Evolutionary conservation across 2,329 filamentous ascomycete species (phyloP).

Genomic region (Alternaria novae-zelandiae): DNA sequence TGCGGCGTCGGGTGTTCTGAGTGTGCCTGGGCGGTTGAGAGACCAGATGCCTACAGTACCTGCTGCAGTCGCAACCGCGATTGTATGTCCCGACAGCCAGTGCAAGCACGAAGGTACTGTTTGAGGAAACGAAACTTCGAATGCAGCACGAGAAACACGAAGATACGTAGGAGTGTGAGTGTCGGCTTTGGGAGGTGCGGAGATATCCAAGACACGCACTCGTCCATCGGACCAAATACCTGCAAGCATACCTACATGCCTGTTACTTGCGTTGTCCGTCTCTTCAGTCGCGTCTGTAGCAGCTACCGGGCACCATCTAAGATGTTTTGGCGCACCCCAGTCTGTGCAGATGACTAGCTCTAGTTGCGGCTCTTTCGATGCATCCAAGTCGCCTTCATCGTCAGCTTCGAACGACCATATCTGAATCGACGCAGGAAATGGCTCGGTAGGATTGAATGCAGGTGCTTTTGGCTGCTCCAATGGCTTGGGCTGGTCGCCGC

Average conservation of each 20-base stretch:
- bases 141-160: constrained; percentile 56
- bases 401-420: constrained; percentile 63
- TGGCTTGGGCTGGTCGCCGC: constrained; percentile 28
- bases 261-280: constrained; percentile 36
- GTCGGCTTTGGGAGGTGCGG: constrained; percentile 11
- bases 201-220: constrained; percentile 62
- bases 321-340: constrained; percentile 62
- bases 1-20: constrained; percentile 5
- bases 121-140: constrained; percentile 57
- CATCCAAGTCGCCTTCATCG: constrained; percentile 51
- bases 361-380: constrained; percentile 53
- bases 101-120: constrained; percentile 63
- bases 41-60: constrained; percentile 64
- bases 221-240: constrained; percentile 65
- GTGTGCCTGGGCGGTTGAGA: constrained; percentile 47
- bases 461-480: constrained; percentile 48
- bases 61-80: constrained; percentile 63
- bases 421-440: constrained; percentile 60
- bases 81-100: constrained; percentile 63
- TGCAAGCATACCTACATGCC: constrained; percentile 60
- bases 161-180: constrained; percentile 37
- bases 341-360: constrained; percentile 61
- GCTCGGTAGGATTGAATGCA: constrained; percentile 58
- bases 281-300: constrained; percentile 28
- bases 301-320: constrained; percentile 64